Evolutionary conservation across 345 rosid species (phyloP).

Genomic region (Gossypium australe): DNA sequence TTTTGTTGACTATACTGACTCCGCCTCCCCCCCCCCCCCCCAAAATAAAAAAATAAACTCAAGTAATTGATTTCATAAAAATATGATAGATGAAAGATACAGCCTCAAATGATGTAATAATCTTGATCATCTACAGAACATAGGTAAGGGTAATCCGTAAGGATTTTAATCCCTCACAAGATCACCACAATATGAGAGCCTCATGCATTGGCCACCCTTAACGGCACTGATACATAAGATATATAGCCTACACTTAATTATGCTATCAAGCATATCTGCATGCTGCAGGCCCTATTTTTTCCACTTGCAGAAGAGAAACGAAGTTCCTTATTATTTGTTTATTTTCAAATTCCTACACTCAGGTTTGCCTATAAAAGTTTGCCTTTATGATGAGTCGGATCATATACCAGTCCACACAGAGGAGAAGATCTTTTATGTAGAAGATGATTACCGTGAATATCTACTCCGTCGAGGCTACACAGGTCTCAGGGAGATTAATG

Average conservation of each 20-base stretch:
- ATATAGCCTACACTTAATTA: background rate
- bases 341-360: conserved; percentile 12
- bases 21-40: rapidly evolving
- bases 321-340: background rate
- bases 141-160: background rate
- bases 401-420: conserved; percentile 77
- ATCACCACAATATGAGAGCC: background rate
- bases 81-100: background rate
- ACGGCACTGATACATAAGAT: too few species aligned
- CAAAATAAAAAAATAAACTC: too few species aligned
- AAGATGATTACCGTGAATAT: conserved; percentile 84
- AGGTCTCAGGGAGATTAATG: conserved; percentile 71
- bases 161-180: background rate
- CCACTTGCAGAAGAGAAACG: background rate
- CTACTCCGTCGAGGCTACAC: conserved; percentile 66
- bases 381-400: conserved; percentile 77
- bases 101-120: background rate
- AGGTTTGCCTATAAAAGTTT: conserved; percentile 79
- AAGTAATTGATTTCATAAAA: conserved; percentile 4
- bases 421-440: conserved; percentile 57
- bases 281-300: background rate
- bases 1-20: background rate
- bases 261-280: background rate
- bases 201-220: background rate
- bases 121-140: background rate